phyloP scores from a whole-genome alignment of 2,329 filamentous ascomycete genomes.

The Diaporthe capsici region DNA sequence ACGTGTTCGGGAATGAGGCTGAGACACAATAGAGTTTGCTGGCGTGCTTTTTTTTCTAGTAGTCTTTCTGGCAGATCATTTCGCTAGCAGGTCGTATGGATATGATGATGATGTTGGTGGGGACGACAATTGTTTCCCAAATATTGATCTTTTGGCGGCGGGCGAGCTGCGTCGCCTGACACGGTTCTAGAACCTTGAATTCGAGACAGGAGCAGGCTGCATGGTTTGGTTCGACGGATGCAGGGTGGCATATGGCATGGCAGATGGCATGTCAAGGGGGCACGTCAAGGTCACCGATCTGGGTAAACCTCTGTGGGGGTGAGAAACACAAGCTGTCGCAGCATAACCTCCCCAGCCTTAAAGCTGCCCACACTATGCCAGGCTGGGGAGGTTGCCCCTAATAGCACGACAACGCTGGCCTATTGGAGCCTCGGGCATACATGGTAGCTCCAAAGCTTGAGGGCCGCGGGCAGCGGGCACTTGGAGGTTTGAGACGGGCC shows the following conservation, averaged over 20 bases:
- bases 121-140: slow-evolving; percentile 1
- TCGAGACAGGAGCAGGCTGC: slow-evolving; percentile 27
- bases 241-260: neutral
- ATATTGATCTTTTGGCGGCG: neutral
- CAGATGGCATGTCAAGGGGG: neutral
- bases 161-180: neutral
- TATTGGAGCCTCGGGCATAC: neutral
- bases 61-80: neutral
- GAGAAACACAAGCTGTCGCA: slow-evolving; percentile 38
- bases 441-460: neutral
- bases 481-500: neutral
- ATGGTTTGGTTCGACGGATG: slow-evolving; percentile 12
- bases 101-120: neutral
- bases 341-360: slow-evolving; percentile 22
- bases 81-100: neutral
- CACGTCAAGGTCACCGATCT: slow-evolving; percentile 1
- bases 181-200: slow-evolving; percentile 29
- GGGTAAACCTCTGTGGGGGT: slow-evolving; percentile 10
- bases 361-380: slow-evolving; percentile 17
- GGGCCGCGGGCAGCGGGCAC: neutral
- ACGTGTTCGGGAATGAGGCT: slow-evolving; percentile 30
- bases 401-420: neutral
- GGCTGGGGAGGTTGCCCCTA: slow-evolving; percentile 23
- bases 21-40: slow-evolving; percentile 25
- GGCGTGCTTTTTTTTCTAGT: neutral